These are phyloP conservation scores for Catunica adiposa DNA, from an alignment of 2,329 filamentous ascomycete genomes.

Conservation along the genomic window DNA sequence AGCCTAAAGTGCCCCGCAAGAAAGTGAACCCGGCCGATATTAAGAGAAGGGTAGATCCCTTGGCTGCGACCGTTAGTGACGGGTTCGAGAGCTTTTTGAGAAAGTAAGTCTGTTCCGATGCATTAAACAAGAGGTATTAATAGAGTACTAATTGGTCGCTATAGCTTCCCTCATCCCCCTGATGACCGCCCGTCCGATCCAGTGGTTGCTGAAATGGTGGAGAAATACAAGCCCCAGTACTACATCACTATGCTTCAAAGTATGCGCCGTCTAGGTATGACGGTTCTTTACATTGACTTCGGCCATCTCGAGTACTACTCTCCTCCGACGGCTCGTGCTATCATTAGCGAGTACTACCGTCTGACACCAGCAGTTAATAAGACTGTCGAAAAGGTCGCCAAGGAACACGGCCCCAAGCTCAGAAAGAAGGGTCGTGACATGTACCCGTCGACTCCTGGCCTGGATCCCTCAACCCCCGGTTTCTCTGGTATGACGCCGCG, in stretches of 20 bases:
- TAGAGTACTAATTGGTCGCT: background rate
- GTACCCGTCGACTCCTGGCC: slow-evolving; percentile 12
- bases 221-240: slow-evolving; percentile 50
- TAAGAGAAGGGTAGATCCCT: slow-evolving; percentile 57
- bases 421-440: slow-evolving; percentile 8
- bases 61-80: slow-evolving; percentile 57
- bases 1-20: slow-evolving; percentile 28
- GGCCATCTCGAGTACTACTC: slow-evolving; percentile 66
- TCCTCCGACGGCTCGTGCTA: slow-evolving; percentile 66
- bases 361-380: slow-evolving; percentile 83
- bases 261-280: slow-evolving; percentile 57
- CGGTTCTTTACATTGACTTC: slow-evolving; percentile 75
- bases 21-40: slow-evolving; percentile 29
- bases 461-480: slow-evolving; percentile 11
- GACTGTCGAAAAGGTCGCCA: slow-evolving; percentile 25
- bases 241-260: slow-evolving; percentile 73
- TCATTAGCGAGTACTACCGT: slow-evolving; percentile 84
- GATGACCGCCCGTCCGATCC: slow-evolving; percentile 7
- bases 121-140: too few relatives aligned
- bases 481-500: slow-evolving; percentile 12
- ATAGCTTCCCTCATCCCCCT: slow-evolving; percentile 5
- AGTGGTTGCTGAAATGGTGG: slow-evolving; percentile 9
- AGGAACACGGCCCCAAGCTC: slow-evolving; percentile 5
- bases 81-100: slow-evolving; percentile 71
- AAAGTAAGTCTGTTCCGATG: too few relatives aligned